Conservation (phyloP, 1,284 basidiomycete species). For the Coniferiporia sulphurascens region DNA sequence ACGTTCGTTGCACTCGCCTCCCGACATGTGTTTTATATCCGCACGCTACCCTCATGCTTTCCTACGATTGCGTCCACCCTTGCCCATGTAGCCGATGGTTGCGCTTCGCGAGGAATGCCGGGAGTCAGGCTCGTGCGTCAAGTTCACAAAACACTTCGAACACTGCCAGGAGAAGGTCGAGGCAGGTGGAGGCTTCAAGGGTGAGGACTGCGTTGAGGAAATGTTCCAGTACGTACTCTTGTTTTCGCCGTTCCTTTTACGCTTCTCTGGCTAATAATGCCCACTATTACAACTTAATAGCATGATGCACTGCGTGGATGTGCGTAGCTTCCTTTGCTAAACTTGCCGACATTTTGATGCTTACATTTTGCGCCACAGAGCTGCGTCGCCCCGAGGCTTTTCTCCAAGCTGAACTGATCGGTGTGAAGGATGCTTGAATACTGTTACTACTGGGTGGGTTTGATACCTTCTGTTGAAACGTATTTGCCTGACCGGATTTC, state of each 20-base stretch:
- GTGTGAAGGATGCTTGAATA: background rate
- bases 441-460: background rate
- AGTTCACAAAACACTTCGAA: slow-evolving; percentile 79
- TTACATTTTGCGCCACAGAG: slow-evolving; percentile 37
- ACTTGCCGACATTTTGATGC: background rate
- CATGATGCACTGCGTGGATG: slow-evolving; percentile 90
- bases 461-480: background rate
- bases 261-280: slow-evolving; percentile 6
- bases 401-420: slow-evolving; percentile 56
- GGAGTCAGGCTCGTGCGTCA: slow-evolving; percentile 60
- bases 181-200: slow-evolving; percentile 76
- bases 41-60: background rate
- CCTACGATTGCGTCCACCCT: background rate
- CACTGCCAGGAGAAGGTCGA: slow-evolving; percentile 88
- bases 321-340: slow-evolving; percentile 34
- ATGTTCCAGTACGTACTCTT: slow-evolving; percentile 65
- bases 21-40: background rate
- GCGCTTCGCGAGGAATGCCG: slow-evolving; percentile 73
- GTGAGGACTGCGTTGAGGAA: slow-evolving; percentile 91
- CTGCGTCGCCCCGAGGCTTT: slow-evolving; percentile 79
- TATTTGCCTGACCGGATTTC: background rate
- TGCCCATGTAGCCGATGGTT: slow-evolving; percentile 49
- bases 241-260: too few relatives aligned
- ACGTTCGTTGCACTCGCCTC: too few relatives aligned
- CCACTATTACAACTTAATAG: slow-evolving; percentile 35